These are phyloP conservation scores for Alternaria triticina DNA, from an alignment of 2,329 filamentous ascomycete genomes.

Conservation along the genomic window DNA sequence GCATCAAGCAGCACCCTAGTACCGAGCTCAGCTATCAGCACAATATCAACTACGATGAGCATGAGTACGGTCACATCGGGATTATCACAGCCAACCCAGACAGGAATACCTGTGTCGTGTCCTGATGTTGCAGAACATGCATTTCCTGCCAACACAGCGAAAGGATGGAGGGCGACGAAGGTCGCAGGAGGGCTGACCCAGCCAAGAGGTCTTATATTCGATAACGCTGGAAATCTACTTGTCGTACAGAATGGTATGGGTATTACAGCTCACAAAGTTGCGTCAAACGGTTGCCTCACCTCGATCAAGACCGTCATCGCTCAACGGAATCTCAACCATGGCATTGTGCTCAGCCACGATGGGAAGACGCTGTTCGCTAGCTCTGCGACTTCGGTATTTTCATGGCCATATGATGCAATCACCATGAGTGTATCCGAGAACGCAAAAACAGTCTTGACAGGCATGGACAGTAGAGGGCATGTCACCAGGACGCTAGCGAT, in stretches of 20 bases:
- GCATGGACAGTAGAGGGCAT: conserved; percentile 37
- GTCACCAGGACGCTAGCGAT: conserved; percentile 34
- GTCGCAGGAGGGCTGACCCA: conserved; percentile 49
- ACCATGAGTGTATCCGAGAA: conserved; percentile 40
- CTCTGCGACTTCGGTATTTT: conserved; percentile 32
- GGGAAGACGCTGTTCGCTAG: conserved; percentile 41
- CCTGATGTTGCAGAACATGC: conserved; percentile 24
- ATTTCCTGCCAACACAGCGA: conserved; percentile 23
- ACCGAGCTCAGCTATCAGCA: conserved; percentile 14
- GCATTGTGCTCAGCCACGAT: conserved; percentile 34
- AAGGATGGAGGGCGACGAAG: conserved; percentile 43
- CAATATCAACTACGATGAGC: conserved; percentile 21
- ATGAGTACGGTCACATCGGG: conserved; percentile 15
- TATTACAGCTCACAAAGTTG: conserved; percentile 48
- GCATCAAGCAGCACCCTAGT: conserved; percentile 13
- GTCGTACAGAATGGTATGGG: conserved; percentile 49
- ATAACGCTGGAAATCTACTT: conserved; percentile 50
- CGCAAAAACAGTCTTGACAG: conserved; percentile 25
- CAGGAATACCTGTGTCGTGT: conserved; percentile 29
- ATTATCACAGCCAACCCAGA: conserved; percentile 21
- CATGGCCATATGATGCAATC: conserved; percentile 34
- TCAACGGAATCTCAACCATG: conserved; percentile 39
- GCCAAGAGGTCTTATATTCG: conserved; percentile 50
- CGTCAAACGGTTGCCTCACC: conserved; percentile 40
- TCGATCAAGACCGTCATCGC: conserved; percentile 27